Evolutionary conservation across 768 basidiomycete genomes (phyloP).

Genomic region (Kondoa malvinella): DNA sequence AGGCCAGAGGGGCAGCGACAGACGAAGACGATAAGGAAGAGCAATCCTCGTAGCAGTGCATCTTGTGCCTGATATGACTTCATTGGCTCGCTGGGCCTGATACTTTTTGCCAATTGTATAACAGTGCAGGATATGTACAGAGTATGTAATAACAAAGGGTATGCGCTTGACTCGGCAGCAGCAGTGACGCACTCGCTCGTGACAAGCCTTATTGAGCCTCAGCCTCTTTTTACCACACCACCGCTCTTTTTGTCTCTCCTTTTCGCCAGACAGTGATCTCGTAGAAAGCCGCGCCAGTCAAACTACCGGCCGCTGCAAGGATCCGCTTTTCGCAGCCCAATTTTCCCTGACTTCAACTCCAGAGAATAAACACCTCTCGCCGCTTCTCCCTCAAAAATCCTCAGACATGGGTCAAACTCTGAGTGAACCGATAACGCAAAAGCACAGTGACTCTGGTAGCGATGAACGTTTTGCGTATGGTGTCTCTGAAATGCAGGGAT

Average conservation of each 20-base stretch:
- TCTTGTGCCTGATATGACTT: not conserved
- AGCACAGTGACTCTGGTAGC: conserved; percentile 55
- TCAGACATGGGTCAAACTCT: conserved; percentile 57
- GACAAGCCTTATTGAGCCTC: not conserved
- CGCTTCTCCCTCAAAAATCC: too few species aligned
- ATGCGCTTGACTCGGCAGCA: not conserved
- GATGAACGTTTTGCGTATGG: conserved; percentile 52
- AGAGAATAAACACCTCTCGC: too few species aligned
- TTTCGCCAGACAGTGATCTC: too few species aligned
- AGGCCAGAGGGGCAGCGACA: too few species aligned
- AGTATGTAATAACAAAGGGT: not conserved
- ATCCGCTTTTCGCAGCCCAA: too few species aligned
- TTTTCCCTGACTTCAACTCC: too few species aligned
- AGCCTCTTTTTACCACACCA: not conserved
- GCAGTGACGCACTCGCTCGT: too few species aligned
- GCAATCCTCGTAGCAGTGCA: not conserved
- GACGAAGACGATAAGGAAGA: conserved; percentile 1
- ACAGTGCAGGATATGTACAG: not conserved
- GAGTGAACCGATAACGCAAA: conserved; percentile 64
- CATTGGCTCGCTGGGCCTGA: not conserved
- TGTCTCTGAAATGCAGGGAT: conserved; percentile 95
- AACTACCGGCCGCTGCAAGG: too few species aligned
- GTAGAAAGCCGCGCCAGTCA: too few species aligned
- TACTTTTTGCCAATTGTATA: not conserved
- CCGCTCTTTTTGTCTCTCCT: too few species aligned